Evolutionary conservation across 208 protist species (phyloP).

Genomic region (Acanthamoeba rhysodes): DNA sequence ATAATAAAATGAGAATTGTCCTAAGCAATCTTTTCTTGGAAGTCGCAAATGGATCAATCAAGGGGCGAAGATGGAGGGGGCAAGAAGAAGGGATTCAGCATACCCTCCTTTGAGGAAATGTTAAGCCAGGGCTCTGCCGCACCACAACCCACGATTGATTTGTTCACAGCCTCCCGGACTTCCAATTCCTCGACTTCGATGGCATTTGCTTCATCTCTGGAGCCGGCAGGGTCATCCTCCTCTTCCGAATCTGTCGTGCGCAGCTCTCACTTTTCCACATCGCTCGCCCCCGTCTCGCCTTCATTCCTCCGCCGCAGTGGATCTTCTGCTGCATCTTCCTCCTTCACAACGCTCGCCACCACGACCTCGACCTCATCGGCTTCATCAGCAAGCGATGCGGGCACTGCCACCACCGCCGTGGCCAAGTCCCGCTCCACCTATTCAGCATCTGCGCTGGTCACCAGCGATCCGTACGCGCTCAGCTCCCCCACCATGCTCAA

Average conservation of each 20-base stretch:
- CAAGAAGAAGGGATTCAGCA: constrained; percentile 1
- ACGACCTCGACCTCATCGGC: not conserved
- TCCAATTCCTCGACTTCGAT: not conserved
- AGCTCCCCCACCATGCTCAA: constrained; percentile 46
- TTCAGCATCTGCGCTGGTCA: not conserved
- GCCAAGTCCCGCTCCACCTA: not conserved
- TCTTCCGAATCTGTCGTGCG: not conserved
- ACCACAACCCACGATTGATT: not conserved
- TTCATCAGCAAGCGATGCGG: not conserved
- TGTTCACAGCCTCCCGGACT: not conserved
- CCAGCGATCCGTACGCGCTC: constrained; percentile 28
- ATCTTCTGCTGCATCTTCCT: not conserved
- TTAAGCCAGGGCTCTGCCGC: not conserved
- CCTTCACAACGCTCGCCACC: not conserved
- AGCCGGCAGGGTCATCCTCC: not conserved
- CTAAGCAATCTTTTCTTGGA: too few relatives aligned
- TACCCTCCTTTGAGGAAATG: not conserved
- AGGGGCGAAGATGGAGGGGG: too few relatives aligned
- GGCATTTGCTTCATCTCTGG: not conserved
- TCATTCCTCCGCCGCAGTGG: not conserved
- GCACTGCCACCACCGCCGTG: not conserved
- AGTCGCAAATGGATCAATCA: too few relatives aligned
- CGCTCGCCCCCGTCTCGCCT: not conserved
- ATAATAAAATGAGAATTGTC: too few relatives aligned
- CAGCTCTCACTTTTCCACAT: not conserved